Evolutionary conservation across 2,329 filamentous ascomycete species (phyloP).

Genomic region (Falciphora oryzae): DNA sequence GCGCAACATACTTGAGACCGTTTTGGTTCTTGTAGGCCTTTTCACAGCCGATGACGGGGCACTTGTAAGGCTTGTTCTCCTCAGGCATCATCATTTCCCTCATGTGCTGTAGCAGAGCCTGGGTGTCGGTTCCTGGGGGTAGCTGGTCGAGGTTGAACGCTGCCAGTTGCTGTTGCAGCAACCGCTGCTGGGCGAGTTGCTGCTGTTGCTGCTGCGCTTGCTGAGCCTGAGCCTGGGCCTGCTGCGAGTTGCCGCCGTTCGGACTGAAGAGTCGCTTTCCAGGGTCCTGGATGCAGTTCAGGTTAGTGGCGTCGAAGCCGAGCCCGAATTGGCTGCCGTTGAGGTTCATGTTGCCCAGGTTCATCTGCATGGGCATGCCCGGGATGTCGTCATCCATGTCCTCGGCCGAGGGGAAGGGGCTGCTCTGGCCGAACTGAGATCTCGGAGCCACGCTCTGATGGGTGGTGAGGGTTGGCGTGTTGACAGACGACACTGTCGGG

Average conservation of each 20-base stretch:
- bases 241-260: constrained; percentile 54
- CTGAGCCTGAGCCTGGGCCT: constrained; percentile 59
- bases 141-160: constrained; percentile 76
- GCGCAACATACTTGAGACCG: constrained; percentile 72
- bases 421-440: constrained; percentile 38
- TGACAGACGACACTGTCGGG: constrained; percentile 93
- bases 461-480: constrained; percentile 84
- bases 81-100: constrained; percentile 65
- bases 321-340: constrained; percentile 45
- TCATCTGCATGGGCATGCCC: constrained; percentile 51
- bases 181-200: constrained; percentile 55
- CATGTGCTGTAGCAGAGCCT: constrained; percentile 49
- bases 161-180: constrained; percentile 61
- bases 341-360: constrained; percentile 56
- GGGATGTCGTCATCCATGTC: constrained; percentile 72
- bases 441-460: constrained; percentile 58
- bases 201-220: constrained; percentile 60
- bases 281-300: constrained; percentile 76
- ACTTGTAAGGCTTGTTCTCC: constrained; percentile 96
- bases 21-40: constrained; percentile 99
- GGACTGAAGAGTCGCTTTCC: constrained; percentile 90
- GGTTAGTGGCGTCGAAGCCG: constrained; percentile 45
- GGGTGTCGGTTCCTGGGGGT: constrained; percentile 66
- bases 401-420: constrained; percentile 48
- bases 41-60: constrained; percentile 95